These are phyloP conservation scores for Rosa persica DNA, from an alignment of 306 rosid species.

Conservation along the genomic window DNA sequence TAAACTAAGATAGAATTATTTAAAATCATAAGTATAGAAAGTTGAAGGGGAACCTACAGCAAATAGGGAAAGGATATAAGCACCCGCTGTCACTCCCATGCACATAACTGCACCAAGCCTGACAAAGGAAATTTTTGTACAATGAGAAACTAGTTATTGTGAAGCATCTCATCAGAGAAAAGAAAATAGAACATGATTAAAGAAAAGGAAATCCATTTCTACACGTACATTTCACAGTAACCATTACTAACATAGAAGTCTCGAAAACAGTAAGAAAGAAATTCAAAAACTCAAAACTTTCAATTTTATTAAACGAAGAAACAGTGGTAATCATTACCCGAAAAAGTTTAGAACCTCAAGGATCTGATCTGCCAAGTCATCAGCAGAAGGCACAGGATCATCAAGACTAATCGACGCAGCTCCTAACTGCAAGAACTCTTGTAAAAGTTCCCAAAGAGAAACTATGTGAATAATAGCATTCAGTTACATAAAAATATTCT, in stretches of 20 bases:
- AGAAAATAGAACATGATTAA: background rate
- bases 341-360: conserved; percentile 81
- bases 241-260: background rate
- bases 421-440: conserved; percentile 97
- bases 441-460: conserved; percentile 57
- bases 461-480: conserved; percentile 57
- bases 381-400: conserved; percentile 66
- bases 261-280: background rate
- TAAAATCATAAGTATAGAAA: background rate
- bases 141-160: conserved; percentile 26
- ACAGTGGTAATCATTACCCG: conserved; percentile 41
- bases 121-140: conserved; percentile 30
- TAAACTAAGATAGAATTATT: background rate
- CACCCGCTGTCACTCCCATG: conserved; percentile 96
- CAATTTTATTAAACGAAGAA: background rate
- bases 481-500: conserved; percentile 16
- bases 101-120: conserved; percentile 98
- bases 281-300: background rate
- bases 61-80: conserved; percentile 75
- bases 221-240: background rate
- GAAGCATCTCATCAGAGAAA: conserved; percentile 20
- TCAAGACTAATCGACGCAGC: conserved; percentile 73
- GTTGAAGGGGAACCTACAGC: conserved; percentile 59
- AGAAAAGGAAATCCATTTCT: background rate
- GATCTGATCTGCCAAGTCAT: conserved; percentile 85